These are phyloP conservation scores for Wickerhamiella alocasiicola DNA, from an alignment of 805 yeast genomes.

Conservation along the genomic window DNA sequence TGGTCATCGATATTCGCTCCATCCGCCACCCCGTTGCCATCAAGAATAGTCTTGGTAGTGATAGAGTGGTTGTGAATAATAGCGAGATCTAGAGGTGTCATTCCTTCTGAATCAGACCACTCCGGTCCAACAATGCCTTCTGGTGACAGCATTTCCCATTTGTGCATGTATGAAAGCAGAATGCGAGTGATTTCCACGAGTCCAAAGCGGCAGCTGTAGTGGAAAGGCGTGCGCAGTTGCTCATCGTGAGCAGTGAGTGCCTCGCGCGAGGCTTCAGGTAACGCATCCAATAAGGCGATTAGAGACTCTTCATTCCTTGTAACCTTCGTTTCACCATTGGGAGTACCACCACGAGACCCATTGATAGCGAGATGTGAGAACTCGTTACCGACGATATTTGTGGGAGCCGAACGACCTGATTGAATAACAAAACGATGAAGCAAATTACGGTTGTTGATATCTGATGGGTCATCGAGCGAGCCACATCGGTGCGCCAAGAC, in stretches of 20 bases:
- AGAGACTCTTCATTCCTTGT: conserved; percentile 6
- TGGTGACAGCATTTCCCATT: conserved; percentile 37
- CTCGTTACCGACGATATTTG: conserved; percentile 9
- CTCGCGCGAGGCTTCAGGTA: conserved; percentile 42
- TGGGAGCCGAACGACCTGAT: conserved; percentile 41
- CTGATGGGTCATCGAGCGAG: conserved; percentile 48
- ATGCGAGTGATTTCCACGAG: conserved; percentile 48
- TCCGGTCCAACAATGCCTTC: conserved; percentile 18
- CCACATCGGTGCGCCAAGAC: conserved; percentile 40
- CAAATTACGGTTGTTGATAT: conserved; percentile 70
- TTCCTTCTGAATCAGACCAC: conserved; percentile 51
- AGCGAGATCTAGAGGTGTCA: conserved; percentile 75
- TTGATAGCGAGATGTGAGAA: conserved; percentile 2
- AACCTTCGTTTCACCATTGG: background rate
- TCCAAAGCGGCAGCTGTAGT: conserved; percentile 83
- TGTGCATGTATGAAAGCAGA: conserved; percentile 41
- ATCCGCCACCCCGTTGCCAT: conserved; percentile 25
- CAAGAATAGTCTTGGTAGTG: conserved; percentile 51
- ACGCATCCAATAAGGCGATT: conserved; percentile 35
- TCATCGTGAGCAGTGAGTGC: conserved; percentile 57
- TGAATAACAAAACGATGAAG: conserved; percentile 74
- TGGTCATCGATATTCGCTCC: conserved; percentile 24
- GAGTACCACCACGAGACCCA: conserved; percentile 1
- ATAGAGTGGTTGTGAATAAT: conserved; percentile 72
- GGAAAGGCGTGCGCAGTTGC: conserved; percentile 73